These are phyloP conservation scores for Eutrema salsugineum DNA, from an alignment of 441 rosid genomes.

Conservation along the genomic window DNA sequence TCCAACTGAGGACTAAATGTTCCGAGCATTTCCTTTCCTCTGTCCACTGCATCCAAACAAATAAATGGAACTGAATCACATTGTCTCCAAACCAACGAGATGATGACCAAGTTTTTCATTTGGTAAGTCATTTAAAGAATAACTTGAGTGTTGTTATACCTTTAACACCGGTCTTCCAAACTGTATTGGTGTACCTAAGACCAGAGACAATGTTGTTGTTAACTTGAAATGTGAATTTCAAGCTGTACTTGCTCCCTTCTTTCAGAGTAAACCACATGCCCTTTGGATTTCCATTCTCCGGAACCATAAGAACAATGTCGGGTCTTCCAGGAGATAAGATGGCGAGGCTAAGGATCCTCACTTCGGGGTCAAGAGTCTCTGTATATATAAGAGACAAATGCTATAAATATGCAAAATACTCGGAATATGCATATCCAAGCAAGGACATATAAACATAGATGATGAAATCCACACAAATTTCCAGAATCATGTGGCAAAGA, in stretches of 20 bases:
- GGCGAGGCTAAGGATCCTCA: conserved; percentile 58
- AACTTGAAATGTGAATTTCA: conserved; percentile 71
- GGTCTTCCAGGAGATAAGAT: conserved; percentile 67
- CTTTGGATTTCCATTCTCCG: conserved; percentile 66
- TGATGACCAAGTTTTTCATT: too few species aligned
- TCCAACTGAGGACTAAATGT: conserved; percentile 82
- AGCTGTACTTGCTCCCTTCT: conserved; percentile 76
- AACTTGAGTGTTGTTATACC: conserved; percentile 40
- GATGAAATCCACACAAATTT: too few species aligned
- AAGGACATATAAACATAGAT: background rate
- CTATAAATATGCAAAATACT: background rate
- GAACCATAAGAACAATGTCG: conserved; percentile 60
- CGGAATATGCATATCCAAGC: background rate
- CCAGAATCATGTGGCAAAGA: background rate
- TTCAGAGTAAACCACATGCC: conserved; percentile 88
- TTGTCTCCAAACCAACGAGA: background rate
- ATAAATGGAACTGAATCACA: background rate
- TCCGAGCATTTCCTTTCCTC: conserved; percentile 79
- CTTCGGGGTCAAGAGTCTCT: conserved; percentile 80
- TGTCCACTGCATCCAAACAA: conserved; percentile 46
- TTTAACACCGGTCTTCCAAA: conserved; percentile 72
- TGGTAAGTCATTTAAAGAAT: background rate
- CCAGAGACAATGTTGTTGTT: conserved; percentile 85
- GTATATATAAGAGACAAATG: conserved; percentile 7
- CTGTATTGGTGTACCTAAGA: conserved; percentile 73